These are phyloP conservation scores for Polytrichum formosum DNA, from an alignment of 225 moss, liverwort and hornwort species.

Conservation along the genomic window DNA sequence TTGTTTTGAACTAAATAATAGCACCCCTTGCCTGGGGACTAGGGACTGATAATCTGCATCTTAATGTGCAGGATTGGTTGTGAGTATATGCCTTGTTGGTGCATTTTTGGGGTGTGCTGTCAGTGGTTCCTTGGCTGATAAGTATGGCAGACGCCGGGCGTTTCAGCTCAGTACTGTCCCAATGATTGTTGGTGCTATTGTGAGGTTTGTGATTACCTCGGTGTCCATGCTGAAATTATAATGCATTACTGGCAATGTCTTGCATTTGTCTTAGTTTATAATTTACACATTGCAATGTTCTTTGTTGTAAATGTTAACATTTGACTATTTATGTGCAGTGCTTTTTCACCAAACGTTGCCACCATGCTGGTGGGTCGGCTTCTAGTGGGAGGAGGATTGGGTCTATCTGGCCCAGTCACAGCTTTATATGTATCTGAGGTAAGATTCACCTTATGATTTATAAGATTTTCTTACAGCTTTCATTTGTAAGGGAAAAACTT, in stretches of 20 bases:
- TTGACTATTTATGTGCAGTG: conserved; percentile 22
- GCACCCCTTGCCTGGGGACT: not conserved
- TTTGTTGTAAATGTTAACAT: conserved; percentile 1
- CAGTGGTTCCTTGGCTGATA: conserved; percentile 44
- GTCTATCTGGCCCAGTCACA: conserved; percentile 51
- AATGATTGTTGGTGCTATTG: conserved; percentile 28
- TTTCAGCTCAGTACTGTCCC: conserved; percentile 44
- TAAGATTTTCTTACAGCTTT: not conserved
- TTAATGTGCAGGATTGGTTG: conserved; percentile 35
- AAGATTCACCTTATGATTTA: not conserved
- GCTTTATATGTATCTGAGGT: conserved; percentile 56
- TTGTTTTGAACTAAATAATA: too few species aligned
- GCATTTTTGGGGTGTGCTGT: conserved; percentile 47
- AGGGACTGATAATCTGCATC: not conserved
- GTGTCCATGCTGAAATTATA: too few species aligned
- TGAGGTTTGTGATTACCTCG: conserved; percentile 19
- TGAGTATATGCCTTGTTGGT: conserved; percentile 50
- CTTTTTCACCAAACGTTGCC: conserved; percentile 29
- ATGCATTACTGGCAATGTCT: not conserved
- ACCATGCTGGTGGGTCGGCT: conserved; percentile 47
- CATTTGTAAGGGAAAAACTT: too few species aligned
- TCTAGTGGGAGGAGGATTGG: conserved; percentile 47
- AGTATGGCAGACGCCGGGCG: conserved; percentile 43
- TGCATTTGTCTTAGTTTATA: not conserved
- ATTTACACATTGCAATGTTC: not conserved